These are phyloP conservation scores for Eugenia klotzschiana DNA, from an alignment of 441 rosid genomes.

Conservation along the genomic window DNA sequence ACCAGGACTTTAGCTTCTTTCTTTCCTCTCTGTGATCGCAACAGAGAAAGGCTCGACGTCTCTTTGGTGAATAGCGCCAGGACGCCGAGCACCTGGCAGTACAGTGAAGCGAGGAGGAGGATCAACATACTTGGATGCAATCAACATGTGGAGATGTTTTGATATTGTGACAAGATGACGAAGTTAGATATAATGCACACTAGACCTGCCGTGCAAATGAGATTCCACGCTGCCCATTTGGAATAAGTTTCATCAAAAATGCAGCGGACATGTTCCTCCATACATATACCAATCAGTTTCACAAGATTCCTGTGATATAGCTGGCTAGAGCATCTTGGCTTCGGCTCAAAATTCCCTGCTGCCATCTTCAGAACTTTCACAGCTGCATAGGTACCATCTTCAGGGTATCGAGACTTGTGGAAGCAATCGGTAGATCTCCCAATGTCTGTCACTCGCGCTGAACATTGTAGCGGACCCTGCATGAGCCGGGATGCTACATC, in stretches of 20 bases:
- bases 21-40: slow-evolving; percentile 23
- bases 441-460: slow-evolving; percentile 52
- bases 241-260: slow-evolving; percentile 77
- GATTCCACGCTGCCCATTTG: slow-evolving; percentile 95
- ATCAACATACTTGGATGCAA: neutral
- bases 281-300: slow-evolving; percentile 80
- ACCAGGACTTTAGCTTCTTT: slow-evolving; percentile 36
- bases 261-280: slow-evolving; percentile 65
- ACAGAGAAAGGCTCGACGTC: slow-evolving; percentile 22
- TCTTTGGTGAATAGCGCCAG: slow-evolving; percentile 6
- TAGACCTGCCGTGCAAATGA: slow-evolving; percentile 62
- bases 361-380: slow-evolving; percentile 77
- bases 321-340: slow-evolving; percentile 81
- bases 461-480: slow-evolving; percentile 79
- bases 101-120: slow-evolving; percentile 19
- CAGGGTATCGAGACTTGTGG: slow-evolving; percentile 49
- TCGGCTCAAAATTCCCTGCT: slow-evolving; percentile 81
- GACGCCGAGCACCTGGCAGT: slow-evolving; percentile 18
- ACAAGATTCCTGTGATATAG: slow-evolving; percentile 89
- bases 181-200: neutral
- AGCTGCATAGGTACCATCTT: slow-evolving; percentile 69
- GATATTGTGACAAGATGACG: neutral
- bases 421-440: slow-evolving; percentile 64
- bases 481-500: slow-evolving; percentile 62
- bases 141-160: neutral